Evolutionary conservation across 169 alveolate genomes (phyloP), one percentile per base, ranked within the genome.

Genomic region (Eimeria sp.): DNA sequence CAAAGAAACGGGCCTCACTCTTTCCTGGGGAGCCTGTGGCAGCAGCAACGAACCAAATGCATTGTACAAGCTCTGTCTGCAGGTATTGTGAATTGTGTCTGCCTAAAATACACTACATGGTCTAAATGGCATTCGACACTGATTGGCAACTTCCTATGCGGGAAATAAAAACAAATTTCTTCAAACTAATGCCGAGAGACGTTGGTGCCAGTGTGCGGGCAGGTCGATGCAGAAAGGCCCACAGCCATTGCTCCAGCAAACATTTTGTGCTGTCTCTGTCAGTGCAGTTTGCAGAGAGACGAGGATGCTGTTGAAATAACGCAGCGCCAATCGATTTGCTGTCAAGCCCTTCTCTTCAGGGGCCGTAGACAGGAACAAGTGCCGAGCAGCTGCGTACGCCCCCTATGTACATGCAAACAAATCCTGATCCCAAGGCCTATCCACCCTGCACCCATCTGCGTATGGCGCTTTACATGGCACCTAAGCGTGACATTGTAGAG

Each of bases 211-310:
- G 27, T n/a, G 67, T 47, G 14, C 61, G 47, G 40, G 16, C 16
- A 20, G 2, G 4, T 40, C 20, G 63, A 25, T 9, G 84, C 51
- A 16, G 49, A 30, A 10, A 61, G 57, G n/a, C 83, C 40, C 45
- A 87, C 94, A 13, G 63, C 94, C 65, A 45, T 14, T 87, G 34
- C 82, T 61, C 83, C 94, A 43, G 70, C 65, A 22, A 14, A 43
- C 16, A 47, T 63, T 27, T 11, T 34, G 82, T 40, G 94, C 83
- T 25, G 58, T 30, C 34, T 65, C 94, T 51, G 94, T 20, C 70
- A 87, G 83, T 5, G 94, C 70, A 4, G 94, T 57, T 63, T 87
- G 94, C 43, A 63, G 67, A 20, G 94, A 87, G 47, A 87, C 65
- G 34, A 65, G 40, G 67, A 43, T 43, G 94, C 83, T 61, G 67